Evolutionary conservation across 1,139 yeast species (phyloP).

Genomic region (Kodamaea alishanica): DNA sequence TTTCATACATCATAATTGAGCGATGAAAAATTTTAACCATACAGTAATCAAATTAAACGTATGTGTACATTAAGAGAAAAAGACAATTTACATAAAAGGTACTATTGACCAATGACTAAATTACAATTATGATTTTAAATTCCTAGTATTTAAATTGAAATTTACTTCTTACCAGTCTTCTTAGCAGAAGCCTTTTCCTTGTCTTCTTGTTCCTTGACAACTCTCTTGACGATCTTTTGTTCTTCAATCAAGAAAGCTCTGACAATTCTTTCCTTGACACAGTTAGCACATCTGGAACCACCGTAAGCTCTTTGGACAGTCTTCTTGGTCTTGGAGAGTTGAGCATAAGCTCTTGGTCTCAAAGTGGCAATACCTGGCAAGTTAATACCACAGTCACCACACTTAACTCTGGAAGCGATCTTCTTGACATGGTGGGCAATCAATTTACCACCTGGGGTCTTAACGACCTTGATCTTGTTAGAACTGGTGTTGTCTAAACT

Average conservation of each 20-base stretch:
- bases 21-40: too few relatives aligned
- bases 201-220: conserved; percentile 89
- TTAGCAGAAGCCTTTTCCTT: conserved; percentile 67
- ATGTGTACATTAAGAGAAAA: conserved; percentile 17
- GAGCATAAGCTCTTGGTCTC: conserved; percentile 98
- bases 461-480: conserved; percentile 98
- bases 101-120: conserved; percentile 18
- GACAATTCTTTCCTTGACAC: conserved; percentile 97
- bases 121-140: conserved; percentile 15
- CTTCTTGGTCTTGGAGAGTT: conserved; percentile 92
- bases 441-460: conserved; percentile 99
- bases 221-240: conserved; percentile 99
- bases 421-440: conserved; percentile 97
- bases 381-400: conserved; percentile 97
- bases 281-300: conserved; percentile 97
- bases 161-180: conserved; percentile 40
- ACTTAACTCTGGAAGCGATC: conserved; percentile 91
- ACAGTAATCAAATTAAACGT: conserved; percentile 7
- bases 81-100: conserved; percentile 20
- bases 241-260: conserved; percentile 99
- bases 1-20: too few relatives aligned
- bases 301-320: conserved; percentile 99
- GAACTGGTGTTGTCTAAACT: conserved; percentile 92
- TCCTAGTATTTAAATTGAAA: conserved; percentile 9
- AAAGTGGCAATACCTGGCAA: conserved; percentile 90